phyloP scores from a whole-genome alignment of 2,329 filamentous ascomycete genomes.

The Hypoxylon sp. region DNA sequence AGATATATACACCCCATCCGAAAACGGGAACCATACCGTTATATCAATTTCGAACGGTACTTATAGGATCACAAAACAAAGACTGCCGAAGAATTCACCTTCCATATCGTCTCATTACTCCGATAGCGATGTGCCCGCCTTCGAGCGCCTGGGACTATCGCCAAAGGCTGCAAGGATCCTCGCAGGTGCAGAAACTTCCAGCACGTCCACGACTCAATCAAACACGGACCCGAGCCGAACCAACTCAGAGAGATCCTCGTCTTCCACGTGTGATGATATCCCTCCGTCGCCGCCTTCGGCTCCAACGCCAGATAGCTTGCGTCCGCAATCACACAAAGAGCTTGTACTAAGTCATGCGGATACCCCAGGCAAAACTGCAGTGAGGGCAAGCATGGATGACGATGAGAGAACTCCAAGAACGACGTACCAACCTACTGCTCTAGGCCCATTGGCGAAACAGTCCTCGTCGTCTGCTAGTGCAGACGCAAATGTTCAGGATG shows the following conservation, averaged over 20 bases:
- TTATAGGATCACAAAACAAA: constrained; percentile 29
- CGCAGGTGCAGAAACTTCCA: constrained; percentile 40
- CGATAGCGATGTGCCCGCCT: constrained; percentile 50
- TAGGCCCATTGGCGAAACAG: constrained; percentile 30
- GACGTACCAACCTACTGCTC: constrained; percentile 18
- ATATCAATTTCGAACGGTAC: constrained; percentile 23
- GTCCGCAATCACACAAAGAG: constrained; percentile 59
- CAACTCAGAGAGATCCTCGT: constrained; percentile 57
- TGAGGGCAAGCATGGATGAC: constrained; percentile 11
- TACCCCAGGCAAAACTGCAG: constrained; percentile 18
- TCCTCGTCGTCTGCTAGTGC: constrained; percentile 19
- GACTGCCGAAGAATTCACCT: constrained; percentile 46
- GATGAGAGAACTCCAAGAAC: constrained; percentile 36
- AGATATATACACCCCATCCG: constrained; percentile 11
- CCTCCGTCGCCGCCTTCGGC: constrained; percentile 56
- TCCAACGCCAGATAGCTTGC: constrained; percentile 59
- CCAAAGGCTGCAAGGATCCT: constrained; percentile 46
- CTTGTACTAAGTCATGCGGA: constrained; percentile 42
- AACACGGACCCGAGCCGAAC: constrained; percentile 50
- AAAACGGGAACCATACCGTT: constrained; percentile 23
- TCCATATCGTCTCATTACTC: constrained; percentile 48
- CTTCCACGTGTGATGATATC: constrained; percentile 58
- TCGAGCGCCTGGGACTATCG: constrained; percentile 49
- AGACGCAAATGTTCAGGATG: constrained; percentile 34
- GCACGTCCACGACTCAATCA: constrained; percentile 44